Percentiles rank a stretch among this genome's conserved stretches.
Conservation (phyloP, 2,329 filamentous ascomycete species). For the Colletotrichum sp. region DNA sequence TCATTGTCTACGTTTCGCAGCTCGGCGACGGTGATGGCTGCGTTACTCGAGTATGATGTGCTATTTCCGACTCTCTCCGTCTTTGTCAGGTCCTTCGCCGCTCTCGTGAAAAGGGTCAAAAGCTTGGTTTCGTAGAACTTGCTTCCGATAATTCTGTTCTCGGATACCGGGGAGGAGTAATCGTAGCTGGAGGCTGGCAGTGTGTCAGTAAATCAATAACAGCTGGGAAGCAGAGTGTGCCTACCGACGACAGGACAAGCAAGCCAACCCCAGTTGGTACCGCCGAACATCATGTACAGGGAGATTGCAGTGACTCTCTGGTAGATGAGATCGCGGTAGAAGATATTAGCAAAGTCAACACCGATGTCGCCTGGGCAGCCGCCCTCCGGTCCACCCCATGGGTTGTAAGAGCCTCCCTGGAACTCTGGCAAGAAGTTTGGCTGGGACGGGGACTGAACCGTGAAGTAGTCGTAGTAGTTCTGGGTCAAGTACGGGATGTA, state of each 20-base stretch:
- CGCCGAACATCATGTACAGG: constrained; percentile 70
- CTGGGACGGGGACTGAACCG: constrained; percentile 40
- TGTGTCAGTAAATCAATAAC: not conserved
- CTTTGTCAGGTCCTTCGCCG: constrained; percentile 60
- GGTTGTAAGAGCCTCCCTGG: constrained; percentile 64
- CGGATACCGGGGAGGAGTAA: constrained; percentile 66
- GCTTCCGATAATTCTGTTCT: constrained; percentile 59
- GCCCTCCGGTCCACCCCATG: constrained; percentile 65
- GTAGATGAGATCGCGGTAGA: constrained; percentile 66
- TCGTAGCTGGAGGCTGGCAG: constrained; percentile 61
- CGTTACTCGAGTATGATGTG: constrained; percentile 55
- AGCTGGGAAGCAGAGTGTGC: not conserved
- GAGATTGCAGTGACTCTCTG: constrained; percentile 64
- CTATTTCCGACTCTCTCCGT: constrained; percentile 52
- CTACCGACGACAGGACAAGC: constrained; percentile 56
- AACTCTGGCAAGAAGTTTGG: constrained; percentile 64
- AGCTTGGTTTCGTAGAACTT: constrained; percentile 71
- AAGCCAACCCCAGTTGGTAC: constrained; percentile 67
- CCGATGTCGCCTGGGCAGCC: constrained; percentile 60
- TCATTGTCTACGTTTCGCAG: constrained; percentile 63
- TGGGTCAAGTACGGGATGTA: constrained; percentile 47
- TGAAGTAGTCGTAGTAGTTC: constrained; percentile 28
- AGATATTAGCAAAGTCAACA: constrained; percentile 66
- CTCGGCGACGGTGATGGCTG: constrained; percentile 57
- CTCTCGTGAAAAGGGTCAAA: constrained; percentile 61